Evolutionary conservation across 306 rosid genomes (phyloP), one percentile per base, ranked within the genome.

Genomic region (Pachyrhizus erosus): DNA sequence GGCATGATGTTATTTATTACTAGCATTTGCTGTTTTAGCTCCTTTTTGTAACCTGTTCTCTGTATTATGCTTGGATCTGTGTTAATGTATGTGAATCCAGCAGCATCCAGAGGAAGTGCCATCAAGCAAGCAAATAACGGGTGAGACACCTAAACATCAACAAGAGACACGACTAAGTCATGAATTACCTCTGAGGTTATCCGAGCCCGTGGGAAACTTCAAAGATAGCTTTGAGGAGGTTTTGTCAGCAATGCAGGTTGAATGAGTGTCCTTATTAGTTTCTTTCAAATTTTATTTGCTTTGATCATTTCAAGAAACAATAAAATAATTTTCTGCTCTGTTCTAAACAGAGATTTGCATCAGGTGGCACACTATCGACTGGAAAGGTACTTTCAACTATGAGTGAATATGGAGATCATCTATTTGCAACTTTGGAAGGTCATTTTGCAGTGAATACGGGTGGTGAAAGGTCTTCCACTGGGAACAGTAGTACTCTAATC

Each of bases 191-290:
- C 76, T 39, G 80, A 80, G 58, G 80, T 82, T 92, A 42, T 73
- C 86, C 57, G 87, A 93, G 80, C 89, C 89, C 60, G 79, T 84
- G 70, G 87, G 76, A 74, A 89, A 75, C 83, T 91, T 90, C 85
- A 92, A 84, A 88, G 90, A 87, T 75, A 84, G 81, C 77, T 96
- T 85, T 81, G 87, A 86, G 79, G 93, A 91, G 81, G 87, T 68
- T 79, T 80, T 90, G 81, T 93, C 92, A 60, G 88, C 33, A 52
- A 80, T 88, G 58, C 89, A 93, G 97, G 99, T 96, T 48, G 85
- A 72, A 71, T 7, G 54, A 21, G 65, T 77, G 74, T 77, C 24
- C 84, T 73, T 51, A 61, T 74, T 45, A 21, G 23, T 74, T 73
- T 78, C 71, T 75, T 52, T 68, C 15, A 48, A 65, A 61, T 37